phyloP scores from a whole-genome alignment of 805 yeast genomes.

The Candida lessepsii region DNA sequence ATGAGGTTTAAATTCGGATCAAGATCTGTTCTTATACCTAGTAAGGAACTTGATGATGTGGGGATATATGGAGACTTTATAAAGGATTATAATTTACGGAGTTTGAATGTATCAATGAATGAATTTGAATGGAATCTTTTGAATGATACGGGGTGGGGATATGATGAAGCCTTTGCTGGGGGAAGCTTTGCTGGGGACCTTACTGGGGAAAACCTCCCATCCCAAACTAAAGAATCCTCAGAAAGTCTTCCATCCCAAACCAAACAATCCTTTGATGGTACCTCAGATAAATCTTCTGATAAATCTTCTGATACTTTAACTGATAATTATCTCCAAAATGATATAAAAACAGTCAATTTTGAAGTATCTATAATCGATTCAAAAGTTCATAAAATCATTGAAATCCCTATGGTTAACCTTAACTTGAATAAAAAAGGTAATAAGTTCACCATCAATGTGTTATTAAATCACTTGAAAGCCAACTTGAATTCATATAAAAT shows the following conservation, averaged over 20 bases:
- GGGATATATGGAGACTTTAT: conserved; percentile 2
- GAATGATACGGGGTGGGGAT: background rate
- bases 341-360: background rate
- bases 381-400: conserved; percentile 1
- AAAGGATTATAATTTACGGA: conserved; percentile 21
- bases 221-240: no score
- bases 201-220: no score
- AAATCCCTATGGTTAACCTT: background rate
- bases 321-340: background rate
- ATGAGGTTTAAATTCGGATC: conserved; percentile 32
- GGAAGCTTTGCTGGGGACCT: no score
- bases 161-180: no score
- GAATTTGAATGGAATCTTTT: conserved; percentile 8
- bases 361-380: conserved; percentile 7
- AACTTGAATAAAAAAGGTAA: background rate
- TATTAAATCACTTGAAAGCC: conserved; percentile 19
- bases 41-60: conserved; percentile 5
- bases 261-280: no score
- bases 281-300: no score
- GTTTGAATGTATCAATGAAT: conserved; percentile 13
- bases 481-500: conserved; percentile 30
- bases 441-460: background rate
- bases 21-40: conserved; percentile 37
- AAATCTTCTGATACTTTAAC: background rate
- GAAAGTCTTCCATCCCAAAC: no score